Conservation (phyloP, 2,329 filamentous ascomycete genomes). For the Cladosporium cucumerinum region DNA sequence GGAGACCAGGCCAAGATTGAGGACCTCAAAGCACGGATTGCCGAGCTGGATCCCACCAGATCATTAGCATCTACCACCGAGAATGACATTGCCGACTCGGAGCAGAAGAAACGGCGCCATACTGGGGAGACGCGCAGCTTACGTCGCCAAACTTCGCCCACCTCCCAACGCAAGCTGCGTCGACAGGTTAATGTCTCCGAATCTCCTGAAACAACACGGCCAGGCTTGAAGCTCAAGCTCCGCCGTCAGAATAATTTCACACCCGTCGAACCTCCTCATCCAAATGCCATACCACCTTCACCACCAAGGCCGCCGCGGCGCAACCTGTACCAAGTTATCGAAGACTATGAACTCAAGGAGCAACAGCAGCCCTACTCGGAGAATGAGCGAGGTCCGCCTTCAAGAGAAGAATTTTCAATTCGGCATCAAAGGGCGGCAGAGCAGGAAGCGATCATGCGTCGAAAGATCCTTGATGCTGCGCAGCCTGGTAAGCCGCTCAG, state of each 20-base stretch:
- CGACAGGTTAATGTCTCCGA: slow-evolving; percentile 19
- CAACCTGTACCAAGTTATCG: slow-evolving; percentile 33
- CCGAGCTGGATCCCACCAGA: slow-evolving; percentile 28
- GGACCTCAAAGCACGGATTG: slow-evolving; percentile 31
- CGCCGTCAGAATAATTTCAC: slow-evolving; percentile 16
- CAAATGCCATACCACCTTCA: slow-evolving; percentile 28
- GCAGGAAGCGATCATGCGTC: slow-evolving; percentile 32
- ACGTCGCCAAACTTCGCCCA: slow-evolving; percentile 20
- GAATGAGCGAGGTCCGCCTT: slow-evolving; percentile 31
- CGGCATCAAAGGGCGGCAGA: slow-evolving; percentile 26
- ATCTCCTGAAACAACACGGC: slow-evolving; percentile 24
- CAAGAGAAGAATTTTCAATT: slow-evolving; percentile 25
- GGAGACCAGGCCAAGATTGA: slow-evolving; percentile 23
- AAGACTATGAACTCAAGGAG: slow-evolving; percentile 34
- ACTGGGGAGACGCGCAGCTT: slow-evolving; percentile 8
- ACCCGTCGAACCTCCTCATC: slow-evolving; percentile 30
- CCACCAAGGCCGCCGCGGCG: slow-evolving; percentile 28
- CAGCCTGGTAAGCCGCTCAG: slow-evolving; percentile 74
- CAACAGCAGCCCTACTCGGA: slow-evolving; percentile 33
- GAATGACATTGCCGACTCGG: slow-evolving; percentile 7
- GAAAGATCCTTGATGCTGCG: slow-evolving; percentile 65
- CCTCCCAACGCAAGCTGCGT: slow-evolving; percentile 22
- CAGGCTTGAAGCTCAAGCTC: slow-evolving; percentile 31
- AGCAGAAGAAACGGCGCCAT: slow-evolving; percentile 26
- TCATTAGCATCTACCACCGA: slow-evolving; percentile 23